Percentiles rank a stretch among this genome's conserved stretches.
Conservation (phyloP, 352 stramenopile genomes). For the Phytopythium mirpurense region DNA sequence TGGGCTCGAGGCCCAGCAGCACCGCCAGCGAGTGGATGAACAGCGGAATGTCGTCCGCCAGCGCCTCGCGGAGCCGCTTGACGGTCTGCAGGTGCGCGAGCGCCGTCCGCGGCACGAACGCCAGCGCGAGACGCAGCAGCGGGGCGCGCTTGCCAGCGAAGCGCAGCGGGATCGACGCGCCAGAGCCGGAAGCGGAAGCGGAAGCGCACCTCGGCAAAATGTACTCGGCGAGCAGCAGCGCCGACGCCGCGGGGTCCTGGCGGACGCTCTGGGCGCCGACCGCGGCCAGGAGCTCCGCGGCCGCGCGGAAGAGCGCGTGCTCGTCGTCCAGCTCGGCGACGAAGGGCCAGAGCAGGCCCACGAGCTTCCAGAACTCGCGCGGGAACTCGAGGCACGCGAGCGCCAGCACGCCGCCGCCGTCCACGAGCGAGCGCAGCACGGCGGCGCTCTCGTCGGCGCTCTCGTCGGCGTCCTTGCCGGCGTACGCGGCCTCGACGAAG, state of each 20-base stretch:
- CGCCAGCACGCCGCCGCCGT: slow-evolving; percentile 48
- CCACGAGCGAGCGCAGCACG: slow-evolving; percentile 35
- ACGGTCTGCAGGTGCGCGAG: slow-evolving; percentile 71
- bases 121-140: slow-evolving; percentile 53
- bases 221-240: slow-evolving; percentile 50
- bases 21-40: slow-evolving; percentile 76
- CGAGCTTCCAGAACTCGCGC: slow-evolving; percentile 79
- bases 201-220: slow-evolving; percentile 39
- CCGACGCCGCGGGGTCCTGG: slow-evolving; percentile 34
- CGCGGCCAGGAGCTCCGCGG: slow-evolving; percentile 24
- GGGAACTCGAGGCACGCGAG: slow-evolving; percentile 67
- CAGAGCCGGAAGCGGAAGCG: no score
- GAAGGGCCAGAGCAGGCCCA: slow-evolving; percentile 43
- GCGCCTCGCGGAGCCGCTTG: slow-evolving; percentile 62
- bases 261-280: slow-evolving; percentile 41
- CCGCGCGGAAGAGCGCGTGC: slow-evolving; percentile 32
- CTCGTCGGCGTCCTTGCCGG: slow-evolving; percentile 32
- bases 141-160: slow-evolving; percentile 38
- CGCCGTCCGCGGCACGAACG: slow-evolving; percentile 44
- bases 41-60: slow-evolving; percentile 53
- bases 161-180: slow-evolving; percentile 18
- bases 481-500: slow-evolving; percentile 48
- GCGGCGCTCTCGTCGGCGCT: slow-evolving; percentile 26
- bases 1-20: slow-evolving; percentile 61
- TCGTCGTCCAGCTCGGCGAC: slow-evolving; percentile 44